Conservation (phyloP, 2,329 filamentous ascomycete genomes). For the Ophiostoma himal-ulmi region DNA sequence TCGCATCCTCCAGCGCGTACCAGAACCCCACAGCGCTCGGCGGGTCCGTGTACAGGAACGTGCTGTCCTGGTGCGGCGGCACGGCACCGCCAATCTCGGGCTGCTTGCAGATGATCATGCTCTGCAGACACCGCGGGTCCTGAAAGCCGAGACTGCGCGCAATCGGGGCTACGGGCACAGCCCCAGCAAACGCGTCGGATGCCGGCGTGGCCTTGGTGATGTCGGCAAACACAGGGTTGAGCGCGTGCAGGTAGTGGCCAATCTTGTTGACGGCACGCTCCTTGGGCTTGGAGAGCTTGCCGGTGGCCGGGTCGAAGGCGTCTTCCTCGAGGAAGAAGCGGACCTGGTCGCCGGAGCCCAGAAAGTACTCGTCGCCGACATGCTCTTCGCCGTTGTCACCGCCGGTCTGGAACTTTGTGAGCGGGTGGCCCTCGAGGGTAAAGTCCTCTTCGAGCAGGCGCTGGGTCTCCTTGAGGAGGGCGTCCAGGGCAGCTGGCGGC, state of each 20-base stretch:
- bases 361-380: slow-evolving; percentile 92
- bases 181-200: slow-evolving; percentile 37
- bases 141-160: slow-evolving; percentile 65
- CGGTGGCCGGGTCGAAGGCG: slow-evolving; percentile 61
- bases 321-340: slow-evolving; percentile 98
- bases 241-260: slow-evolving; percentile 67
- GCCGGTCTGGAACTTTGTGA: slow-evolving; percentile 91
- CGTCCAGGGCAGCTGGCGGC: slow-evolving; percentile 54
- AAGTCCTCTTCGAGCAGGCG: slow-evolving; percentile 64
- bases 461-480: slow-evolving; percentile 69
- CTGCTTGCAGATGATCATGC: slow-evolving; percentile 98
- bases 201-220: slow-evolving; percentile 38
- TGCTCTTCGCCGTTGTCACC: slow-evolving; percentile 56
- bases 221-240: slow-evolving; percentile 60
- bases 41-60: slow-evolving; percentile 84
- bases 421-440: slow-evolving; percentile 74
- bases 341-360: slow-evolving; percentile 81
- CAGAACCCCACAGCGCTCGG: slow-evolving; percentile 91
- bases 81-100: slow-evolving; percentile 92
- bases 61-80: slow-evolving; percentile 84
- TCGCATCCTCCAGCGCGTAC: slow-evolving; percentile 94
- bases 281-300: slow-evolving; percentile 70
- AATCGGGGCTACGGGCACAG: slow-evolving; percentile 50
- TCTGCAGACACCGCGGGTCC: slow-evolving; percentile 76
- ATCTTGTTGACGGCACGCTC: slow-evolving; percentile 84